A percentile compares a stretch with the other conserved stretches of the same genome.
phyloP scores from a whole-genome alignment of 805 yeast genomes.

The Yamadazyma endophytica region DNA sequence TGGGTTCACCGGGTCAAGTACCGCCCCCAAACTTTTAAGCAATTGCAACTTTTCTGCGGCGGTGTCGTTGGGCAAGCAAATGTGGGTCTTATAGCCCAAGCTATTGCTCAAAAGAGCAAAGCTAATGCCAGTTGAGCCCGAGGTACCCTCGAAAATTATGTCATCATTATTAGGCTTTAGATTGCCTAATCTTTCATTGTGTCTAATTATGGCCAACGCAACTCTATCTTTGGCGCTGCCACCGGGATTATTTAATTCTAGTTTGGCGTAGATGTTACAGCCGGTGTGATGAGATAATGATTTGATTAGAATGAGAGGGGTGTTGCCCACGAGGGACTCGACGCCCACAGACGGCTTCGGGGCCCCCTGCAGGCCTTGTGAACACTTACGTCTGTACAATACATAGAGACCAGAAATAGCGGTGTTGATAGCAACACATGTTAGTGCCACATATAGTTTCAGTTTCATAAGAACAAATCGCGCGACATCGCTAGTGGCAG shows the following conservation, averaged over 20 bases:
- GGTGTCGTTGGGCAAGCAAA: constrained; percentile 94
- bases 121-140: constrained; percentile 95
- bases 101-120: constrained; percentile 88
- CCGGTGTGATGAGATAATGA: constrained; percentile 73
- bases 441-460: too few species aligned
- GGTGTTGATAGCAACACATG: too few species aligned
- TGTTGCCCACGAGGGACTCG: constrained; percentile 81
- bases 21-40: constrained; percentile 73
- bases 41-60: constrained; percentile 76
- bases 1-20: constrained; percentile 80
- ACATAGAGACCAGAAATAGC: too few species aligned
- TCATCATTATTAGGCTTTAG: constrained; percentile 61
- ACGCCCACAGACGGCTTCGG: too few species aligned
- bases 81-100: constrained; percentile 84
- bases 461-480: too few species aligned
- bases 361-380: too few species aligned
- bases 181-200: constrained; percentile 58
- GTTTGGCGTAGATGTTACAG: constrained; percentile 78
- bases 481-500: too few species aligned
- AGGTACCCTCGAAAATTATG: constrained; percentile 87
- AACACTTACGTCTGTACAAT: too few species aligned
- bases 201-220: constrained; percentile 75
- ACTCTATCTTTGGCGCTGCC: constrained; percentile 96
- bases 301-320: constrained; percentile 74
- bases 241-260: constrained; percentile 85